phyloP scores from a whole-genome alignment of 805 yeast species.

The Wickerhamiella sergipiensis region DNA sequence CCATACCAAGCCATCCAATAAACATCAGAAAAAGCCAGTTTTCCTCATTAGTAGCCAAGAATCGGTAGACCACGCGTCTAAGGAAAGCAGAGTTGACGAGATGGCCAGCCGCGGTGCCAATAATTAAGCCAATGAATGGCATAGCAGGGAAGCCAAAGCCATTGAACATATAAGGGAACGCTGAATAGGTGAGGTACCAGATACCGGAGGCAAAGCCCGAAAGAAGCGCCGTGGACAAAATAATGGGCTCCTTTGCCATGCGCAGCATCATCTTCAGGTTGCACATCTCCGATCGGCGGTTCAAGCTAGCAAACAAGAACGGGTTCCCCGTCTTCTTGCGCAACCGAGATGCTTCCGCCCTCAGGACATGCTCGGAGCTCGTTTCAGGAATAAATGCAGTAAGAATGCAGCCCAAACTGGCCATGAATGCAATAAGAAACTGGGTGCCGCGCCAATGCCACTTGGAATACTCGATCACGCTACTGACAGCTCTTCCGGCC shows the following conservation, averaged over 20 bases:
- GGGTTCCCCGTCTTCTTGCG: conserved; percentile 36
- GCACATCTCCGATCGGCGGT: conserved; percentile 10
- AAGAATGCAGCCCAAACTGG: conserved; percentile 21
- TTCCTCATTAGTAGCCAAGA: conserved; percentile 57
- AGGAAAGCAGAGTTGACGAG: conserved; percentile 17
- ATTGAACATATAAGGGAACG: conserved; percentile 27
- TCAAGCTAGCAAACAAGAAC: conserved; percentile 34
- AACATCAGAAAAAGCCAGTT: conserved; percentile 65
- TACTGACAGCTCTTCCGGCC: neutral
- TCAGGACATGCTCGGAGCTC: conserved; percentile 25
- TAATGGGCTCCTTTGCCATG: conserved; percentile 23
- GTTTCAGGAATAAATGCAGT: conserved; percentile 28
- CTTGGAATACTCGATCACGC: neutral
- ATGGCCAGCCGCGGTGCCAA: conserved; percentile 42
- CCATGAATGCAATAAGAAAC: conserved; percentile 34
- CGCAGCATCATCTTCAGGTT: conserved; percentile 27
- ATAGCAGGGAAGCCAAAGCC: conserved; percentile 52
- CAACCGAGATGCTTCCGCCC: conserved; percentile 31
- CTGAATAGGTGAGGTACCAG: conserved; percentile 25
- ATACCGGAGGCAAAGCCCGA: conserved; percentile 29
- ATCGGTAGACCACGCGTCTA: conserved; percentile 34
- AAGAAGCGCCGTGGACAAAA: conserved; percentile 25
- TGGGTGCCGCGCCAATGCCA: conserved; percentile 39
- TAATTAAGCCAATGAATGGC: conserved; percentile 43
- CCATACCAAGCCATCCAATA: conserved; percentile 55